Evolutionary conservation across 306 rosid species (phyloP).

Genomic region (Abrus pulchellus): DNA sequence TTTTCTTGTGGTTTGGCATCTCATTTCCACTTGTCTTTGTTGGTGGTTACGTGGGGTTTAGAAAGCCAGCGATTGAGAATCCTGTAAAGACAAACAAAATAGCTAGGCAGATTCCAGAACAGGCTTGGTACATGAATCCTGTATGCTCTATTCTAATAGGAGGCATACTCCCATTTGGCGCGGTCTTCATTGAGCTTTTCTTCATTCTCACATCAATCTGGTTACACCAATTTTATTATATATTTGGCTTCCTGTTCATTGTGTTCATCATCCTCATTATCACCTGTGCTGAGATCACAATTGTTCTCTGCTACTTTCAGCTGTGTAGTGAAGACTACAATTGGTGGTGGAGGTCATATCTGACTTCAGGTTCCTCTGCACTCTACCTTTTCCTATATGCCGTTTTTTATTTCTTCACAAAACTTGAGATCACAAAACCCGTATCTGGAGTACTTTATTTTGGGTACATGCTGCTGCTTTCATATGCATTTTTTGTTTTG

Average conservation of each 20-base stretch:
- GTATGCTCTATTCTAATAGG: constrained; percentile 35
- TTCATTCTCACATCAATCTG: constrained; percentile 48
- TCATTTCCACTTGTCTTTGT: constrained; percentile 36
- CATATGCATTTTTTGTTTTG: constrained; percentile 43
- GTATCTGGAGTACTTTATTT: constrained; percentile 39
- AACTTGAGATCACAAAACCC: constrained; percentile 41
- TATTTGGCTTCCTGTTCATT: constrained; percentile 39
- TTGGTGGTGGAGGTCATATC: constrained; percentile 51
- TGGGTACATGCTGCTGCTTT: constrained; percentile 48
- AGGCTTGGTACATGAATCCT: constrained; percentile 46
- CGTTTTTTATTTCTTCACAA: constrained; percentile 37
- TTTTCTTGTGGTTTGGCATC: constrained; percentile 47
- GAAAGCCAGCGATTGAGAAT: constrained; percentile 35
- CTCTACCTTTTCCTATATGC: constrained; percentile 48
- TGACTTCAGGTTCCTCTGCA: constrained; percentile 51
- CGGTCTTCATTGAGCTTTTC: constrained; percentile 45
- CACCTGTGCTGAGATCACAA: constrained; percentile 44
- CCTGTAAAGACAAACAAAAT: constrained; percentile 50
- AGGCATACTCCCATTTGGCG: constrained; percentile 50
- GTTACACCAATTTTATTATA: constrained; percentile 39
- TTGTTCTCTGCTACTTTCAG: constrained; percentile 48
- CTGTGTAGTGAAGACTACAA: constrained; percentile 45
- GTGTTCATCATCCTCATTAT: constrained; percentile 42
- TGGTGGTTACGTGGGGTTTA: constrained; percentile 39
- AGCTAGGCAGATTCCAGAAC: constrained; percentile 40